phyloP scores from a whole-genome alignment of 148 eudicot genomes.

The Pharnaceum exiguum region DNA sequence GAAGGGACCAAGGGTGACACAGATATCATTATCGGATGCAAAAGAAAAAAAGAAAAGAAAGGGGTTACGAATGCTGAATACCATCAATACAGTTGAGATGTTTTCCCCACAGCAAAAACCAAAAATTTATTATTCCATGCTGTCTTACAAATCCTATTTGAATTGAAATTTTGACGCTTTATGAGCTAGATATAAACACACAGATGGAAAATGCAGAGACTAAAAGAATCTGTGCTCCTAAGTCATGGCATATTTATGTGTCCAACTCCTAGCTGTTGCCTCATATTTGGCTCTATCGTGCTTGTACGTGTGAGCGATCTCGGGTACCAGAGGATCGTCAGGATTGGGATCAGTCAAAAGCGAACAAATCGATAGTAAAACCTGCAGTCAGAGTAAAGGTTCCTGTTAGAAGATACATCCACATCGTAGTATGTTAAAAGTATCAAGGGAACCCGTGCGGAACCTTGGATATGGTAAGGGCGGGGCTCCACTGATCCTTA shows the following conservation, averaged over 20 bases:
- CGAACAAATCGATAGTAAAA: slow-evolving; percentile 29
- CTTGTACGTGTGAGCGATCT: slow-evolving; percentile 28
- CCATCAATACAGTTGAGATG: too few species aligned
- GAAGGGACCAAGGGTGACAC: too few species aligned
- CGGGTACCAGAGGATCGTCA: slow-evolving; percentile 29
- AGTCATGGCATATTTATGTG: slow-evolving; percentile 31
- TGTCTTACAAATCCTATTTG: too few species aligned
- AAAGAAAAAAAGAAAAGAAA: too few species aligned
- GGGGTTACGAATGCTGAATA: too few species aligned
- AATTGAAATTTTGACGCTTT: too few species aligned
- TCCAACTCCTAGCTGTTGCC: slow-evolving; percentile 28
- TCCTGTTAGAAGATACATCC: not conserved
- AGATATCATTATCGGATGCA: too few species aligned
- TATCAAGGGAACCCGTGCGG: not conserved
- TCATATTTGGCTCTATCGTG: slow-evolving; percentile 25
- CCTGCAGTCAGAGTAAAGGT: slow-evolving; percentile 5
- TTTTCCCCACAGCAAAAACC: too few species aligned
- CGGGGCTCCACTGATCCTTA: slow-evolving; percentile 73
- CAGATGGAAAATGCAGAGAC: too few species aligned
- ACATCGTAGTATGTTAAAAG: not conserved
- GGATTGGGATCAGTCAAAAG: slow-evolving; percentile 32
- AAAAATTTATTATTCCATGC: too few species aligned
- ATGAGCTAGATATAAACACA: too few species aligned
- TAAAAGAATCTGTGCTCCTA: not conserved
- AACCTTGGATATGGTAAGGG: slow-evolving; percentile 64